Conservation (phyloP, 192 early-diverging fungal genomes). For the Glomus cerebriforme region DNA sequence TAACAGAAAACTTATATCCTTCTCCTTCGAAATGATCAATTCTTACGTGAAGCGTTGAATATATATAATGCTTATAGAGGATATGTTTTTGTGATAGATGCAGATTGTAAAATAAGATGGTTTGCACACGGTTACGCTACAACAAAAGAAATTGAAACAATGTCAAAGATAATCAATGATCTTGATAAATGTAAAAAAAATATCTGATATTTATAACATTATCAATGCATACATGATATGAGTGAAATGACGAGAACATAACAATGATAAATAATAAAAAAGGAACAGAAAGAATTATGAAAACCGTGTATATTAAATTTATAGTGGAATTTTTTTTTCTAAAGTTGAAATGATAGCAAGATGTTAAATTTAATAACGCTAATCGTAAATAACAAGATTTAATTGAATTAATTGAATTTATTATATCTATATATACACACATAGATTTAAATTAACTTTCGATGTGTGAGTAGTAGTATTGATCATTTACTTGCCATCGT, state of each 20-base stretch:
- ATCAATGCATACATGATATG: not conserved
- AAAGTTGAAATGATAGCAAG: no score
- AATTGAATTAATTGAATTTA: no score
- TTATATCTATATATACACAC: no score
- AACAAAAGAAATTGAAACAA: constrained; percentile 42
- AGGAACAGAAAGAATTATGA: not conserved
- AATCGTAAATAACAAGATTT: no score
- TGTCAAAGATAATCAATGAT: constrained; percentile 6
- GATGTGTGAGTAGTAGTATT: no score
- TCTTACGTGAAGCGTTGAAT: constrained; percentile 44
- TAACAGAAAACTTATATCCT: not conserved
- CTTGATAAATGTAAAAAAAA: not conserved
- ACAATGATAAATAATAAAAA: not conserved
- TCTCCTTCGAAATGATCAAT: not conserved
- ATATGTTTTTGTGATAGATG: constrained; percentile 57
- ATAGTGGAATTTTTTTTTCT: not conserved
- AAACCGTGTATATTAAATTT: not conserved
- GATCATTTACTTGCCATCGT: no score
- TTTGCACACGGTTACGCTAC: constrained; percentile 54
- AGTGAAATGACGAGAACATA: not conserved
- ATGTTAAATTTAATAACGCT: no score
- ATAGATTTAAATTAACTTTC: no score
- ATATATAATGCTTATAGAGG: constrained; percentile 60
- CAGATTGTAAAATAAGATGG: constrained; percentile 61
- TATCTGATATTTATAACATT: not conserved